phyloP scores from a whole-genome alignment of 2,329 filamentous ascomycete species.

The Xylariaceae sp. region DNA sequence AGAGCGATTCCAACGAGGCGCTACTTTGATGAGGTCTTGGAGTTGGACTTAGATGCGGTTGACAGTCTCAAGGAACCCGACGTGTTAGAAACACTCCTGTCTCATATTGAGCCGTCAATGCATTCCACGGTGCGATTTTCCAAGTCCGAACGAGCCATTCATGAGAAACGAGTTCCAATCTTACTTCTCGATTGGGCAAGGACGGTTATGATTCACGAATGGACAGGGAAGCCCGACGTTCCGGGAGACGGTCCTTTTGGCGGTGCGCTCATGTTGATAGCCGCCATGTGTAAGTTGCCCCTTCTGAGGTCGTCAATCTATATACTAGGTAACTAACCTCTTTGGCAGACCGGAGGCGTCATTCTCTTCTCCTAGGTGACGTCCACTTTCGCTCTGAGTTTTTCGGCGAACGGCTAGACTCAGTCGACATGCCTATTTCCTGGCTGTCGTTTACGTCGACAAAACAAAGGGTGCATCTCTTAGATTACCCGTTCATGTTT shows the following conservation, averaged over 20 bases:
- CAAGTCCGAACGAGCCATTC: constrained; percentile 46
- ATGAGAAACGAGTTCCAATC: constrained; percentile 53
- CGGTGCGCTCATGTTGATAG: constrained; percentile 69
- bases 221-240: constrained; percentile 71
- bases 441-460: constrained; percentile 61
- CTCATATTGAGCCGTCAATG: constrained; percentile 49
- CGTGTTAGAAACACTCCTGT: constrained; percentile 45
- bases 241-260: constrained; percentile 66
- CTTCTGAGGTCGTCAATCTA: constrained; percentile 1
- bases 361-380: constrained; percentile 59
- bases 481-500: constrained; percentile 80
- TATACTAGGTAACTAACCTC: constrained; percentile 18
- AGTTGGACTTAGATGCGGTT: constrained; percentile 33
- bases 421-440: constrained; percentile 65
- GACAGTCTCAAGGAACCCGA: constrained; percentile 35
- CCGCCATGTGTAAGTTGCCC: constrained; percentile 59
- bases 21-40: constrained; percentile 44
- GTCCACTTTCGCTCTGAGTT: constrained; percentile 70
- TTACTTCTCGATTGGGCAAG: constrained; percentile 66
- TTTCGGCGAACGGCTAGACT: constrained; percentile 69
- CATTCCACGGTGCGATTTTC: constrained; percentile 45
- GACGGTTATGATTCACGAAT: constrained; percentile 69
- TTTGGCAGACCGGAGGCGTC: constrained; percentile 52
- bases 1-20: constrained; percentile 50
- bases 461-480: constrained; percentile 63